phyloP scores from a whole-genome alignment of 768 basidiomycete genomes.

The Strobilomyces confusus region DNA sequence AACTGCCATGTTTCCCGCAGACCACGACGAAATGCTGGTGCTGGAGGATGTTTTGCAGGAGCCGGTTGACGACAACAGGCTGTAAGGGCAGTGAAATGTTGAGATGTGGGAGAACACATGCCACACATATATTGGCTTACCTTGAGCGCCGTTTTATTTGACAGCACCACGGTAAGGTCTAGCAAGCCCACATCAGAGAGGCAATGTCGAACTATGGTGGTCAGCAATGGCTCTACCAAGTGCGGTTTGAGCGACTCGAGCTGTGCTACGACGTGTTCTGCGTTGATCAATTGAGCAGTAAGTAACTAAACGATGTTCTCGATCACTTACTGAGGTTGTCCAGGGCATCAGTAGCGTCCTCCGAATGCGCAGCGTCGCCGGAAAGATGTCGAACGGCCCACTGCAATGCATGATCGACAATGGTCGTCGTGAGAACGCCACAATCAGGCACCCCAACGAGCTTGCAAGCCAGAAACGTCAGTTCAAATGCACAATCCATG shows the following conservation, averaged over 20 bases:
- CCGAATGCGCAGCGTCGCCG: constrained; percentile 26
- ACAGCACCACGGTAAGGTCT: constrained; percentile 40
- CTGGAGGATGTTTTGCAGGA: constrained; percentile 72
- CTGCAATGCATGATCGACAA: constrained; percentile 47
- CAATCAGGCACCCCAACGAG: constrained; percentile 24
- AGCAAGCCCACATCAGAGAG: constrained; percentile 42
- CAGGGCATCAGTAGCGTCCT: constrained; percentile 22
- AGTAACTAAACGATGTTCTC: background rate
- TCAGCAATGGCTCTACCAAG: constrained; percentile 68
- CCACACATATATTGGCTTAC: constrained; percentile 35
- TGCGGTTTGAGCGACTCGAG: constrained; percentile 41
- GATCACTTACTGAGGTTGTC: constrained; percentile 37
- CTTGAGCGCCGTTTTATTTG: constrained; percentile 53
- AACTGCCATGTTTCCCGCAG: no score
- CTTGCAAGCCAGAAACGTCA: constrained; percentile 32
- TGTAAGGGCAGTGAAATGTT: constrained; percentile 9
- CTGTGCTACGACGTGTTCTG: constrained; percentile 14
- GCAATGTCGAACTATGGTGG: constrained; percentile 57
- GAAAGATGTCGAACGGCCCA: constrained; percentile 50
- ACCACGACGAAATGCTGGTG: constrained; percentile 57
- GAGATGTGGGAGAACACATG: background rate
- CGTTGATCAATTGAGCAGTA: background rate
- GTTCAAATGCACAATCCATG: constrained; percentile 27
- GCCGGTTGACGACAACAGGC: constrained; percentile 72
- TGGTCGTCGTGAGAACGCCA: constrained; percentile 21